Evolutionary conservation across 2,329 filamentous ascomycete species (phyloP), one percentile per base, ranked within the genome.

Genomic region (Claviceps capensis): DNA sequence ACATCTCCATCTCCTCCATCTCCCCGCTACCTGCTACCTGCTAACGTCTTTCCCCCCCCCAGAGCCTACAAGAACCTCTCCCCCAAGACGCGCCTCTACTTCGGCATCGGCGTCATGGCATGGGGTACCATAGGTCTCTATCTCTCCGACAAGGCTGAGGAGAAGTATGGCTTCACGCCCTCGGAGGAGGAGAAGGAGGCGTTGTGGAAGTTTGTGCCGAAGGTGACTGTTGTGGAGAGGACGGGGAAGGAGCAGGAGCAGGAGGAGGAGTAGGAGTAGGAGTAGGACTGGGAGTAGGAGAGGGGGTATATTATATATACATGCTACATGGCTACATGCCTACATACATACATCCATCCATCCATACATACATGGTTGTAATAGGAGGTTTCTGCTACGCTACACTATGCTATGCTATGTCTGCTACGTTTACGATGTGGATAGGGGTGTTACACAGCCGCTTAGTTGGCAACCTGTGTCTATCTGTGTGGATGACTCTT

Each of bases 41-140:
- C 11, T 13, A 16, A 13, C 16, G 19, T 8, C n/a, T 8, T 2
- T 3, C 41, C 9, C 11, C 17, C 17, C 11, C 17, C 38, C 44
- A 49, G 82, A 61, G 73, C 81, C 50, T 95, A 89, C 72, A 82
- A 77, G 63, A 80, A 78, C 60, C 81, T 95, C 51, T 71, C 83
- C 3, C 78, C 84, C 17, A 82, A 78, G 59, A 84, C 85, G 23
- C 85, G 86, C 52, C 69, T 87, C 43, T 69, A 83, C 47, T 75
- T 95, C 56, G 90, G 90, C 59, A 65, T 81, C 48, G 85, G 82
- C 59, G 69, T 95, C 58, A 80, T 95, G 62, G 79, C 79, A 37
- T 95, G 88, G 79, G 88, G 87, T 14, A 70, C 73, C 42, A 70
- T 81, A 42, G 90, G 88, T 16, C 74, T 93, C n/a, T 83, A 84